Percentiles rank a stretch among this genome's conserved stretches.
Conservation (phyloP, 345 rosid species). For the Combretum micranthum region DNA sequence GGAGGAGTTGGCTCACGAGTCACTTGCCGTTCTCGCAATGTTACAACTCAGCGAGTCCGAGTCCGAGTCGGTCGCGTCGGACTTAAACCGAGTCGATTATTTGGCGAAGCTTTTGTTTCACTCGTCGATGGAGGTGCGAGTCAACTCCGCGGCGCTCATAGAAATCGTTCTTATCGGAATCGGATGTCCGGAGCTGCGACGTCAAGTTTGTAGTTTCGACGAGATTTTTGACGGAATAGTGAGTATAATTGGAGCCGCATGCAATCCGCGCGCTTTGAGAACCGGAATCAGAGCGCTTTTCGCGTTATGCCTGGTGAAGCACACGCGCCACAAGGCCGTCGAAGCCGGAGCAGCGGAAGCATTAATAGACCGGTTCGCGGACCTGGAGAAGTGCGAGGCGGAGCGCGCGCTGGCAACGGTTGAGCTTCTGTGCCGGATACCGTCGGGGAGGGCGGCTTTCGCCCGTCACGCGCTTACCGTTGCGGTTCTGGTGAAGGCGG, state of each 20-base stretch:
- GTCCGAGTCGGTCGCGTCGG: slow-evolving; percentile 49
- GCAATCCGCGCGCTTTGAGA: slow-evolving; percentile 57
- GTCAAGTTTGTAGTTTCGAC: slow-evolving; percentile 40
- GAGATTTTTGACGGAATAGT: slow-evolving; percentile 71
- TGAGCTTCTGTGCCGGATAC: slow-evolving; percentile 77
- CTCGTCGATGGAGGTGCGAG: slow-evolving; percentile 56
- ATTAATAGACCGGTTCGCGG: slow-evolving; percentile 59
- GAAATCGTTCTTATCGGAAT: slow-evolving; percentile 71
- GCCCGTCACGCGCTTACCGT: slow-evolving; percentile 68
- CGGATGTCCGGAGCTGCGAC: slow-evolving; percentile 54
- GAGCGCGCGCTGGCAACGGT: slow-evolving; percentile 81
- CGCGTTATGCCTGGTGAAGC: slow-evolving; percentile 77
- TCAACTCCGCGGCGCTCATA: slow-evolving; percentile 70
- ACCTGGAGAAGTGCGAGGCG: slow-evolving; percentile 75
- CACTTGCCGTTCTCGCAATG: slow-evolving; percentile 60
- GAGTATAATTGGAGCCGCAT: slow-evolving; percentile 39
- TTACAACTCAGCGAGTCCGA: slow-evolving; percentile 65
- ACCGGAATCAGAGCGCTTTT: slow-evolving; percentile 71
- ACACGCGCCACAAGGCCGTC: slow-evolving; percentile 70
- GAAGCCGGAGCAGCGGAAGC: slow-evolving; percentile 68
- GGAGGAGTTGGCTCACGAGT: slow-evolving; percentile 50
- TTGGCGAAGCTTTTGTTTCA: slow-evolving; percentile 49
- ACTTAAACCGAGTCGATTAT: slow-evolving; percentile 31
- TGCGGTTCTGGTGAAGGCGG: slow-evolving; percentile 64
- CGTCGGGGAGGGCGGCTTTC: slow-evolving; percentile 64